Base-by-base conservation (phyloP, 257 asterid genomes). In the Solanum chaucha region DNA sequence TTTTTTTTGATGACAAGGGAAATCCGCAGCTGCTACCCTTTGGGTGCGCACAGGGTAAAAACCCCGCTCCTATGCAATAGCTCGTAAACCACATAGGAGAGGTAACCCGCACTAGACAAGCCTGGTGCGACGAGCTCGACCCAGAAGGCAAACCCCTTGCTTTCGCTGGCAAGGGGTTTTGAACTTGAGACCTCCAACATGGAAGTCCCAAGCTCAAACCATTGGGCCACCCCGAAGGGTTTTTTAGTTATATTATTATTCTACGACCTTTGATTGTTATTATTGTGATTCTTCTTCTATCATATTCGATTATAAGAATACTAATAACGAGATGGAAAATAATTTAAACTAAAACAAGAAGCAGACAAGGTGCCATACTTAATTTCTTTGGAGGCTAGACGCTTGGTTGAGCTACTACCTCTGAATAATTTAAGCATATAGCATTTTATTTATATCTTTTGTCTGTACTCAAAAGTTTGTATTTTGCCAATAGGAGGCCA, bases 401-500 rank as follows among this genome's bases (percentile, higher is more conserved):
- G 1, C 2, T 41, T 77, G 84, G 36, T 38, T 14, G 64, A 41
- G 35, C 14, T 77, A 40, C 48, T 77, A 7, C 84, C n/a, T 41
- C 75, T 14, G 17, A 58, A 36, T n/a, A 55, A 58, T 75, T 73
- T 34, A 75, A 84, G 28, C 73, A 67, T 19, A n/a, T n/a, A n/a
- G n/a, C n/a, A n/a, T n/a, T 80, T 15, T 28, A 44, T 67, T 30
- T 84, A n/a, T 44, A 41, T 86, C 78, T 15, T 51, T 58, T n/a
- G 35, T 84, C 32, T 78, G 38, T 78, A 87, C 90, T 89, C 46
- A 90, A 75, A 88, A 35, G 84, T 46, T 89, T 85, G 48, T 85
- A 80, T 59, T 84, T 88, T 30, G 48, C 51, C 51, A 73, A 88
- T 88, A 97, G 99, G 92, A 94, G 99, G 88, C 99, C 99, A 87